Evolutionary conservation across 768 basidiomycete genomes (phyloP), one percentile per base, ranked within the genome.

Genomic region (Collybia nuda): DNA sequence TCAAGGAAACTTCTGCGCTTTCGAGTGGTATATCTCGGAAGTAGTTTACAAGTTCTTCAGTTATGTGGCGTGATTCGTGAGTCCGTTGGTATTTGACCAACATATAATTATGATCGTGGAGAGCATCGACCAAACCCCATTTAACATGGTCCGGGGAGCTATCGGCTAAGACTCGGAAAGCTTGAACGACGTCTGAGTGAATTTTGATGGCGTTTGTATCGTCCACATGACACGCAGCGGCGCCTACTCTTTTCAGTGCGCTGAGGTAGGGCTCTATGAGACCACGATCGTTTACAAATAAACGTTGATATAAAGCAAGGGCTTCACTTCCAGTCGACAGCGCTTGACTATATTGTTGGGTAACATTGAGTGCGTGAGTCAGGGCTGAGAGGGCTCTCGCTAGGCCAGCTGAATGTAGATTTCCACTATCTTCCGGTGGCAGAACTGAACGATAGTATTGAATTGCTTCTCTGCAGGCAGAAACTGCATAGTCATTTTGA

Each of bases 381-480:
- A 32, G 28, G 26, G 41, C 47, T 18, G 48, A 54, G 18, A 54
- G 45, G 8, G 40, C 24, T 15, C 44, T 36, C 1, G 49, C 41
- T 12, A 46, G 9, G 3, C 29, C 37, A 42, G 39, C 44, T 19
- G 28, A 18, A 1, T 15, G 17, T 4, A 2, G 2, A 32, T 11
- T 32, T 5, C 14, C 9, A 21, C 44, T 21, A 22, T 22, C 8
- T 40, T 47, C 24, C 29, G 17, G 6, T n/a, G 17, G 22, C 8
- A 40, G 35, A 7, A 29, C 40, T 11, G 40, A 15, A 21, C 53
- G 53, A 21, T 50, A 54, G 36, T 44, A 47, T 21, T 52, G 46
- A 3, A 55, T 43, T 29, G 54, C 54, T 19, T 55, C 54, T 35
- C 44, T 23, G 23, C 54, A 55, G 35, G 36, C 40, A 17, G 18